These are phyloP conservation scores for Dianthus caryophyllus DNA, from an alignment of 148 eudicot species.

Conservation along the genomic window DNA sequence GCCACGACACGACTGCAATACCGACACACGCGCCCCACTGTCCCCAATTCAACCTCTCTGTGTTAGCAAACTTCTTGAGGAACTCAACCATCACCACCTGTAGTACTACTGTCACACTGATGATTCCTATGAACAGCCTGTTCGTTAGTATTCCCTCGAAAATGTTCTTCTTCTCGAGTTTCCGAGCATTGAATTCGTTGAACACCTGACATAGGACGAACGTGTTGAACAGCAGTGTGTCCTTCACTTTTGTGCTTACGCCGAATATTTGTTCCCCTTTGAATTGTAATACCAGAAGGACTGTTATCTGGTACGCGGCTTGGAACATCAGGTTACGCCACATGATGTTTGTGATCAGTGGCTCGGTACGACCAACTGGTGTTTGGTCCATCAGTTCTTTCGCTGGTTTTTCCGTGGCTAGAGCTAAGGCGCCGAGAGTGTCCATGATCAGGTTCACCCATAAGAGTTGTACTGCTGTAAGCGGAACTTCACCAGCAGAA, in stretches of 20 bases:
- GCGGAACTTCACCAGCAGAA: conserved; percentile 33
- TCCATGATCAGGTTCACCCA: conserved; percentile 40
- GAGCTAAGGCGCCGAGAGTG: conserved; percentile 34
- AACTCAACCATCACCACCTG: conserved; percentile 38
- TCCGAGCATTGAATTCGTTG: conserved; percentile 33
- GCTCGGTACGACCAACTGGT: conserved; percentile 29
- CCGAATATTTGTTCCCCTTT: conserved; percentile 22
- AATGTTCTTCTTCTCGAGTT: conserved; percentile 32
- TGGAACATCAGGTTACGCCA: conserved; percentile 33
- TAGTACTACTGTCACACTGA: conserved; percentile 21
- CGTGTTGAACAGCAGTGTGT: conserved; percentile 28
- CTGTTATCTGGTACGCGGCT: conserved; percentile 25
- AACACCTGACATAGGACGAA: conserved; percentile 34
- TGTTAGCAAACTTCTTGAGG: conserved; percentile 30
- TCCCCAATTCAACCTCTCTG: conserved; percentile 32
- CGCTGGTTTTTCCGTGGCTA: conserved; percentile 36
- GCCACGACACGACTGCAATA: conserved; percentile 27
- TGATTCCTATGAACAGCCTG: conserved; percentile 27
- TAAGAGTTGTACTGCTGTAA: conserved; percentile 34
- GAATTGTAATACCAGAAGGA: conserved; percentile 28
- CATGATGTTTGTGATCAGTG: conserved; percentile 32
- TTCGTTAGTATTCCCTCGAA: conserved; percentile 30
- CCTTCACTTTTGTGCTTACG: conserved; percentile 24
- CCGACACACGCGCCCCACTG: conserved; percentile 33
- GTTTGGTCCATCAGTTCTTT: conserved; percentile 28